A percentile compares a stretch with the other conserved stretches of the same genome.
Evolutionary conservation across 768 basidiomycete genomes (phyloP).

Genomic region (Phlebiopsis flavidoalba): DNA sequence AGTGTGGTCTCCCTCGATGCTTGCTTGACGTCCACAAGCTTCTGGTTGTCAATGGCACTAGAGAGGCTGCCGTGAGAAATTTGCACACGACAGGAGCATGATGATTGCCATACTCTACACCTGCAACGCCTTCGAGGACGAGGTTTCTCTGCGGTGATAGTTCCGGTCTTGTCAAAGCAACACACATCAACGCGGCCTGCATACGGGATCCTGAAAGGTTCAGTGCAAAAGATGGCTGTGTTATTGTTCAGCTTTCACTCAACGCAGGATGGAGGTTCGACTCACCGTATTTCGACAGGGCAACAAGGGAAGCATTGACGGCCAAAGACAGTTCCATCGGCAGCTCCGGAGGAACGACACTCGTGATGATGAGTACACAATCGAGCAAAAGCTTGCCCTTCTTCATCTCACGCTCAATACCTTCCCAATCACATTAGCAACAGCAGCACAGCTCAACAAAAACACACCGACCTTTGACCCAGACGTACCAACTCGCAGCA

Average conservation of each 20-base stretch:
- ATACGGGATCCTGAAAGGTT: constrained; percentile 95
- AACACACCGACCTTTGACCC: constrained; percentile 73
- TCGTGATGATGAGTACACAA: constrained; percentile 94
- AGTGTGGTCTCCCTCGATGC: constrained; percentile 73
- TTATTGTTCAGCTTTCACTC: neutral
- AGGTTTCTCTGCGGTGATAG: constrained; percentile 95
- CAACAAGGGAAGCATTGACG: constrained; percentile 92
- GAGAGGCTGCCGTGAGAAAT: neutral
- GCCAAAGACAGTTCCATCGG: constrained; percentile 98
- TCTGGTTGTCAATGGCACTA: constrained; percentile 55
- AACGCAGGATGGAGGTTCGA: constrained; percentile 5
- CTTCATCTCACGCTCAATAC: constrained; percentile 87
- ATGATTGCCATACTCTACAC: constrained; percentile 65
- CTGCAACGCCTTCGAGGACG: constrained; percentile 90
- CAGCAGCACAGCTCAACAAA: neutral
- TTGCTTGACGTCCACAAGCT: constrained; percentile 75
- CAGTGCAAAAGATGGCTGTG: constrained; percentile 96
- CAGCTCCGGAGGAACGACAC: constrained; percentile 94
- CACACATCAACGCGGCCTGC: constrained; percentile 97
- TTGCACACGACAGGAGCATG: neutral
- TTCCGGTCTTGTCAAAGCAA: constrained; percentile 99
- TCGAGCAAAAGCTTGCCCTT: constrained; percentile 94
- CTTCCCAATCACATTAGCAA: constrained; percentile 31
- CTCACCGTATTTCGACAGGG: constrained; percentile 87
- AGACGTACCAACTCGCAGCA: constrained; percentile 97